phyloP scores from a whole-genome alignment of 1,139 yeast genomes.

The Lodderomyces metapsilosis region DNA sequence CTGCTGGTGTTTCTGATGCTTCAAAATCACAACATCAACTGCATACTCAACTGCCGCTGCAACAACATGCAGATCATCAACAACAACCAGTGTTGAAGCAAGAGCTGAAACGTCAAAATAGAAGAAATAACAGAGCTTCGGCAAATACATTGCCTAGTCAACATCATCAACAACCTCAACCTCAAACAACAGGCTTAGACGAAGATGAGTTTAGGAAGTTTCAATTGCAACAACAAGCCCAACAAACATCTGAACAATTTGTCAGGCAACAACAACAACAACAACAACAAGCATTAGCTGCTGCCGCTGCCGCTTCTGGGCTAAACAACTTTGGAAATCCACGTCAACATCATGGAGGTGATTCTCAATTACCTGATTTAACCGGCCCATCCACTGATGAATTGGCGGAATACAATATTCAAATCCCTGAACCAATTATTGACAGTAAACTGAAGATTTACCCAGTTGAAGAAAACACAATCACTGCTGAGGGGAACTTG shows the following conservation, averaged over 20 bases:
- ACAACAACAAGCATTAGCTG: conserved; percentile 9
- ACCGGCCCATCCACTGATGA: conserved; percentile 22
- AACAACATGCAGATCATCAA: conserved; percentile 8
- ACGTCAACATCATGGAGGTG: conserved; percentile 17
- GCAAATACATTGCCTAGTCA: conserved; percentile 1
- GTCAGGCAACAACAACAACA: conserved; percentile 10
- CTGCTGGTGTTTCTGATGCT: conserved; percentile 9
- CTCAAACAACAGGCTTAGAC: not conserved
- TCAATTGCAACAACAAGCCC: conserved; percentile 5
- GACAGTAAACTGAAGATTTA: conserved; percentile 46
- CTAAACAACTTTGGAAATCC: conserved; percentile 14
- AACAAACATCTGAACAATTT: conserved; percentile 4
- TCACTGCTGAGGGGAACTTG: conserved; percentile 49
- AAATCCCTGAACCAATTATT: conserved; percentile 49
- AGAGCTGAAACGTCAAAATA: not conserved
- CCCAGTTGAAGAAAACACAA: conserved; percentile 48
- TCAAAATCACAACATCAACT: not conserved
- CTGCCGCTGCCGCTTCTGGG: conserved; percentile 12
- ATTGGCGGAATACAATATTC: conserved; percentile 44
- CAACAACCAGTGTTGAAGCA: not conserved
- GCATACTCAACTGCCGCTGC: not conserved
- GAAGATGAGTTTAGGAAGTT: conserved; percentile 5
- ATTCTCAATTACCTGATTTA: conserved; percentile 21
- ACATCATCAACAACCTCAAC: conserved; percentile 3
- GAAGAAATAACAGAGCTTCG: not conserved